Evolutionary conservation across 192 early-diverging fungal species (phyloP), one percentile per base, ranked within the genome.

Genomic region (Umbelopsis vinacea): DNA sequence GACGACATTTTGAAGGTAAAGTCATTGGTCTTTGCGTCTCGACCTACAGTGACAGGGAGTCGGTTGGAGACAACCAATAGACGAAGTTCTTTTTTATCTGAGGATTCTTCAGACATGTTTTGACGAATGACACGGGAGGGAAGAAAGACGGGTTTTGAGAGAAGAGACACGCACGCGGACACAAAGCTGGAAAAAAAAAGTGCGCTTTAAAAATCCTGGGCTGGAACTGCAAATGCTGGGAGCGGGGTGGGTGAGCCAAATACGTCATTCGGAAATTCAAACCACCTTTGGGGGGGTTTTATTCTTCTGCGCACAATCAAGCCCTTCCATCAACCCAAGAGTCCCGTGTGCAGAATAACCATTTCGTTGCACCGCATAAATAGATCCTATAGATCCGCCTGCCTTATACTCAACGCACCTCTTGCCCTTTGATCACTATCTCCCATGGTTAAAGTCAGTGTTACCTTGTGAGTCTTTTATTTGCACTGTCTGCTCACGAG

Each of bases 21-120:
- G 53, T 79, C 74, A 26, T 78, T 79, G 66, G 82, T 74, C 38
- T 69, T 81, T 0, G 71, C n/a, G 80, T 85, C 77, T 71, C 89
- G 90, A 23, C 84, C 88, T 43, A 96, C 90, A 4, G 97, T 99
- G 70, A 99, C 90, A 22, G 98, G 98, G 67, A 98, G 84, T 23
- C 97, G 86, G 85, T 98, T 99, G 0, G 97, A 98, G 8, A 99
- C 96, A 19, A 98, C 94, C 11, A 98, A 81, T 15, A 96, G 83
- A 35, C 90, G 89, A 21, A 90, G 73, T 8, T 81, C 71, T 21
- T 77, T 76, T 40, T 75, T 75, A 37, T 72, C 68, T 22, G 52
- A 11, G 11, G 67, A 11, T 48, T 46, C 69, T 29, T 53, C 46
- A 48, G 69, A 52, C 69, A 70, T 70, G 40, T 15, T 45, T 37